Evolutionary conservation across 2,329 filamentous ascomycete genomes (phyloP).

Genomic region (Neurospora sp.): DNA sequence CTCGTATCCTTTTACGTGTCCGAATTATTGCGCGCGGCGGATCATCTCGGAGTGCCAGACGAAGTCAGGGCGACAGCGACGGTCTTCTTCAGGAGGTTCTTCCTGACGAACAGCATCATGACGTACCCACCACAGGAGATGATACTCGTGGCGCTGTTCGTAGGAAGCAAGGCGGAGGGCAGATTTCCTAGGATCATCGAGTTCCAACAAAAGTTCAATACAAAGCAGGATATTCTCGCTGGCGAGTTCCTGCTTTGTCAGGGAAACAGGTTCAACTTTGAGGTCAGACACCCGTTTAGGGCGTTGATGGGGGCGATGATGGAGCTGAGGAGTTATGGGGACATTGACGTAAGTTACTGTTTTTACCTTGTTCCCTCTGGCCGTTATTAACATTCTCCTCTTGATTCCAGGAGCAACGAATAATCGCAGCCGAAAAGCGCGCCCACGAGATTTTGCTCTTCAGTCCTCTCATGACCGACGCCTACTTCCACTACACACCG

Average conservation of each 20-base stretch:
- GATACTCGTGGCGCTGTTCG: constrained; percentile 82
- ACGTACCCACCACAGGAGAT: constrained; percentile 88
- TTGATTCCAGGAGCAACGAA: constrained; percentile 27
- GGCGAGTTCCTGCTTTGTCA: constrained; percentile 91
- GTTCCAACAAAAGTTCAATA: constrained; percentile 20
- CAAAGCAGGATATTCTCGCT: constrained; percentile 73
- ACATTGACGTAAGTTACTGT: constrained; percentile 40
- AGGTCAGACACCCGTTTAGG: constrained; percentile 83
- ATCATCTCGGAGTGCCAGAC: constrained; percentile 41
- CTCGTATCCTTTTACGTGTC: constrained; percentile 70
- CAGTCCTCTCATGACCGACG: constrained; percentile 79
- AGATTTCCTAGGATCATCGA: constrained; percentile 56
- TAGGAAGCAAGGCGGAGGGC: constrained; percentile 88
- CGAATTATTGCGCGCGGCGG: constrained; percentile 46
- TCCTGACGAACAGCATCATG: constrained; percentile 91
- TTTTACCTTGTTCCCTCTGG: constrained; percentile 15
- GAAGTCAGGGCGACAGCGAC: constrained; percentile 64
- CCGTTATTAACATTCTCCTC: constrained; percentile 9
- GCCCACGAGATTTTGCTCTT: constrained; percentile 68
- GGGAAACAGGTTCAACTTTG: constrained; percentile 85
- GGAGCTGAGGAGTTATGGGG: constrained; percentile 62
- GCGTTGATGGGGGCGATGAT: constrained; percentile 79
- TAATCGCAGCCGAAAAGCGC: constrained; percentile 57
- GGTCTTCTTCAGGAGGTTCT: constrained; percentile 88
- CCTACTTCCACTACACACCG: constrained; percentile 93